phyloP scores from a whole-genome alignment of 495 filamentous ascomycete species.

The Penicillium angulare region DNA sequence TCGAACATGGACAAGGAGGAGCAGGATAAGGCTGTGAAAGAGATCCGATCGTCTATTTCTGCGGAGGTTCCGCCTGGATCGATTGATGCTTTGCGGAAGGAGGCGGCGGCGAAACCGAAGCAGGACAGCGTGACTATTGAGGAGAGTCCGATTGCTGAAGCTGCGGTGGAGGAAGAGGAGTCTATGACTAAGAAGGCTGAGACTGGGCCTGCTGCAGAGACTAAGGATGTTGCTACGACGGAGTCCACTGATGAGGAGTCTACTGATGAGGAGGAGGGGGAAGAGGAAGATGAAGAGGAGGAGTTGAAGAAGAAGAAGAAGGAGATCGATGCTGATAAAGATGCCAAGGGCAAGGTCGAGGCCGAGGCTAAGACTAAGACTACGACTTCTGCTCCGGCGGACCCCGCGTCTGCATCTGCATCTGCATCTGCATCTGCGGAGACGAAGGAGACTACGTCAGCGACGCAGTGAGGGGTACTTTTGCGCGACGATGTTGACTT shows the following conservation, averaged over 20 bases:
- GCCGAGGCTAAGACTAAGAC: constrained; percentile 1
- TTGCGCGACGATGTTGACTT: constrained; percentile 9
- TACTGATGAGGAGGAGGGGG: background rate
- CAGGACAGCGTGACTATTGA: constrained; percentile 24
- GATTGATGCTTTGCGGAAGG: constrained; percentile 27
- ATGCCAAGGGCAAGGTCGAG: background rate
- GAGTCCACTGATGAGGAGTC: background rate
- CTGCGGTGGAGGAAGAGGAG: background rate
- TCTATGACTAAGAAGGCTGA: background rate
- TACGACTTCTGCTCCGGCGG: constrained; percentile 11
- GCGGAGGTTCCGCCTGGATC: constrained; percentile 15
- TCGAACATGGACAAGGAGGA: constrained; percentile 35
- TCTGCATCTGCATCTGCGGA: constrained; percentile 11
- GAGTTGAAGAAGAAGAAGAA: constrained; percentile 9
- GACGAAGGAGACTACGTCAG: constrained; percentile 23
- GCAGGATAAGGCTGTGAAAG: constrained; percentile 35
- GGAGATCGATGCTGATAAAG: background rate
- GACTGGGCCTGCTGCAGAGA: background rate
- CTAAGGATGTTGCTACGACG: background rate
- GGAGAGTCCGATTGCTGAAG: constrained; percentile 28
- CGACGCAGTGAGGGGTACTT: constrained; percentile 16
- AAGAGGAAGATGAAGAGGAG: constrained; percentile 13
- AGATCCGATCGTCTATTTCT: constrained; percentile 41
- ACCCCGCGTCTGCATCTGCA: constrained; percentile 20
- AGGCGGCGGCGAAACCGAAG: constrained; percentile 22